Evolutionary conservation across 2,329 filamentous ascomycete species (phyloP), one percentile per base, ranked within the genome.

Genomic region (Diaporthe amygdali): DNA sequence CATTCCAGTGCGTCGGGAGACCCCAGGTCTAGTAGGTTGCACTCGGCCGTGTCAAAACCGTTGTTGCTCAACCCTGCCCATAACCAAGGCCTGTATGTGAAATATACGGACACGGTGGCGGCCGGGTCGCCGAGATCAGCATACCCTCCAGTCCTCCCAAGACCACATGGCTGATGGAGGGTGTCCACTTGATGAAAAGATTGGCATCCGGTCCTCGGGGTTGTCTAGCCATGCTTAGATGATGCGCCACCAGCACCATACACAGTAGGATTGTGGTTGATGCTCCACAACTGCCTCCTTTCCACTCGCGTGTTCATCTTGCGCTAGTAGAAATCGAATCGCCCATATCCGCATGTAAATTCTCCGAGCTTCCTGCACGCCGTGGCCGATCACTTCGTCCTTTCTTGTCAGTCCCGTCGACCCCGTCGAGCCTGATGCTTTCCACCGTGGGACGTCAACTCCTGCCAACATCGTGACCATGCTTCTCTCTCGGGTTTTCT

Each of bases 321-420:
- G 39, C 59, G 27, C 59, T 63, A 47, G 41, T 63, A 63, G 12
- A 34, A 37, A 37, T 47, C 59, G 34, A 47, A 63, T 47, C 51
- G 52, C 66, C 52, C 66, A 68, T 59, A 56, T 39, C 41, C 44
- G 32, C 25, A 37, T 68, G 66, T 49, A 55, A 68, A 68, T 68
- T 68, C 66, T 68, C 66, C 66, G 66, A 68, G 22, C 9, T 30
- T 56, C 52, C 46, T 32, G 44, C 41, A 39, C 30, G 66, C 25
- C 39, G 25, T 49, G 47, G 46, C 41, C 66, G 52, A 59, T 59
- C 41, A 51, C 20, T 41, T 44, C 52, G 12, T 51, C 52, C 41
- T 59, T n/a, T 12, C n/a, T 59, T 49, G n/a, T 44, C 39, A 44
- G 66, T 32, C 46, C 51, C n/a, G 9, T 52, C 39, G n/a, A 34